phyloP scores from a whole-genome alignment of 2,329 filamentous ascomycete genomes.

The Calonectria hongkongensis region DNA sequence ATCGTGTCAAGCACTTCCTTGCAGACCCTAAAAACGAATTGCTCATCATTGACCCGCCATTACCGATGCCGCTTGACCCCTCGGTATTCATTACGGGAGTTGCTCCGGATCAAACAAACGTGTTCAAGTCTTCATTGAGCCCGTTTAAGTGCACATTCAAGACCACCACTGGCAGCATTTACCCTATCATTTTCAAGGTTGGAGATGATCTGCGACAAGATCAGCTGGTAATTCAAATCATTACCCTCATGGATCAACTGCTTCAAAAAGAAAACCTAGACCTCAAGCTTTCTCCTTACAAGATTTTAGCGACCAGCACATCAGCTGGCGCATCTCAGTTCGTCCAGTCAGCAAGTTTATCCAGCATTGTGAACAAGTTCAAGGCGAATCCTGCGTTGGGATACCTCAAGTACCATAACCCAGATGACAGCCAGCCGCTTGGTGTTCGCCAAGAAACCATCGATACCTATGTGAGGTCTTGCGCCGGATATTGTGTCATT shows the following conservation, averaged over 20 bases:
- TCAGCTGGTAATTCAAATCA: conserved; percentile 96
- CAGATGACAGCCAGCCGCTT: conserved; percentile 86
- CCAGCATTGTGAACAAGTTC: conserved; percentile 88
- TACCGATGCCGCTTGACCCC: conserved; percentile 93
- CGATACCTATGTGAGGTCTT: conserved; percentile 96
- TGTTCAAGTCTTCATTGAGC: conserved; percentile 96
- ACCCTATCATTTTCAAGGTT: conserved; percentile 97
- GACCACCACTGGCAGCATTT: conserved; percentile 84
- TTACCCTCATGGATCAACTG: conserved; percentile 97
- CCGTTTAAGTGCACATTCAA: conserved; percentile 95
- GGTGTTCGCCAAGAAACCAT: conserved; percentile 94
- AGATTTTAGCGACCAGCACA: conserved; percentile 94
- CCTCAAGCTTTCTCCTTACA: conserved; percentile 95
- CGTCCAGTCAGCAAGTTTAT: conserved; percentile 89
- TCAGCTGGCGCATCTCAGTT: conserved; percentile 95
- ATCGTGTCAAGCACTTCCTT: conserved; percentile 88
- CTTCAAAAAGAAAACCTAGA: conserved; percentile 97
- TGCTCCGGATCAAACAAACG: conserved; percentile 87
- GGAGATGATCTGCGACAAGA: conserved; percentile 98
- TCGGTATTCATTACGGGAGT: conserved; percentile 86
- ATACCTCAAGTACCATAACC: conserved; percentile 92
- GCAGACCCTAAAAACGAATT: conserved; percentile 94
- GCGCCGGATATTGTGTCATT: conserved; percentile 98
- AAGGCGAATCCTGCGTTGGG: conserved; percentile 83
- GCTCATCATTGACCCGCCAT: conserved; percentile 85